phyloP scores from a whole-genome alignment of 176 grass and related monocot species.

The Microstegium vimineum region DNA sequence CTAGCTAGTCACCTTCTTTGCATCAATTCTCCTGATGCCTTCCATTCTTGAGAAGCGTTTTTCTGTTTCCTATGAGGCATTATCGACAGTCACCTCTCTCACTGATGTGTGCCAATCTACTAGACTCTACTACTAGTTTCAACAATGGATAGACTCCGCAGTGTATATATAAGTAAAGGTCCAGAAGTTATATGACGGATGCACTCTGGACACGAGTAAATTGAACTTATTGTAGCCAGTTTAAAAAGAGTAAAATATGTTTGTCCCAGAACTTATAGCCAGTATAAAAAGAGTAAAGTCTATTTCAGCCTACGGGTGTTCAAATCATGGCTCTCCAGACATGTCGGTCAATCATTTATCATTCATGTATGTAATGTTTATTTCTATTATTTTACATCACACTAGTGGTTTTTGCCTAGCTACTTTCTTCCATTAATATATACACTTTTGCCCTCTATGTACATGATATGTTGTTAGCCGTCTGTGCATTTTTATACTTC shows the following conservation, averaged over 20 bases:
- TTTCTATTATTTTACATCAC: conserved; percentile 25
- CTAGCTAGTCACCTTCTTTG: not conserved
- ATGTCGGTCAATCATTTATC: not conserved
- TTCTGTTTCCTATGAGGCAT: not conserved
- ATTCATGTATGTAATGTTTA: not conserved
- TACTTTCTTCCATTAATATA: not conserved
- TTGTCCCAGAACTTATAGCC: not conserved
- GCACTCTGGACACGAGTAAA: not conserved
- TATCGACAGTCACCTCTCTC: not conserved
- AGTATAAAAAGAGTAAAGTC: not conserved
- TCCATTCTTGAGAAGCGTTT: not conserved
- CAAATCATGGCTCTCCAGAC: not conserved
- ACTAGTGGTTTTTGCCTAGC: not conserved
- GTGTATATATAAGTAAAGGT: not conserved
- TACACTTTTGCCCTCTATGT: conserved; percentile 11
- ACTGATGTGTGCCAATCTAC: not conserved
- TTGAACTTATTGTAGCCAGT: not conserved
- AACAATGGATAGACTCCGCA: not conserved
- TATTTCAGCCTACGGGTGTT: not conserved
- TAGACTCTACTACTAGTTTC: not conserved
- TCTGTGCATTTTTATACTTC: not conserved
- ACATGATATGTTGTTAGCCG: conserved; percentile 23
- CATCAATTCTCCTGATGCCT: not conserved
- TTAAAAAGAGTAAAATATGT: no score
- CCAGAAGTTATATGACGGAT: not conserved